These are phyloP conservation scores for Picea mariana DNA, from an alignment of 83 land plant species.

Conservation along the genomic window DNA sequence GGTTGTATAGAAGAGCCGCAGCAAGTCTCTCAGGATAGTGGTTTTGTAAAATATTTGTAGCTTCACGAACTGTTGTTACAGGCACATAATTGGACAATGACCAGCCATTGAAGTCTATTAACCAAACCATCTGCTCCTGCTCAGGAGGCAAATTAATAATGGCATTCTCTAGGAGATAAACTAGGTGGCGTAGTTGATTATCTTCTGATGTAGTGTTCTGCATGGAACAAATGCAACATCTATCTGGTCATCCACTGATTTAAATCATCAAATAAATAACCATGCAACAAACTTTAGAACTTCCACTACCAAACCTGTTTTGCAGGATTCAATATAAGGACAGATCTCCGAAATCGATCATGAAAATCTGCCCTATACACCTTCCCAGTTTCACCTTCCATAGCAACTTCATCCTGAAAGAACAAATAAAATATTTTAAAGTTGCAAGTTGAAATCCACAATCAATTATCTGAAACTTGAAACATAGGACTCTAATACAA, in stretches of 20 bases:
- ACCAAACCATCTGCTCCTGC: conserved; percentile 92
- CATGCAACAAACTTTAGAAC: no score
- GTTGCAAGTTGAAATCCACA: no score
- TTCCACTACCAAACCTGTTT: conserved; percentile 74
- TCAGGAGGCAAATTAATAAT: conserved; percentile 71
- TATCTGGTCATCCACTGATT: background rate
- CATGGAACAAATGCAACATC: conserved; percentile 13
- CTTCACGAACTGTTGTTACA: conserved; percentile 70
- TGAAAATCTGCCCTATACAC: conserved; percentile 72
- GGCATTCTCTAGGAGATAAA: conserved; percentile 84
- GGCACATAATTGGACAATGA: conserved; percentile 58
- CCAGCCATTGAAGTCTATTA: conserved; percentile 87
- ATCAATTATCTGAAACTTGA: no score
- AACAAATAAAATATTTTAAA: no score
- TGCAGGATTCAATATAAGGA: conserved; percentile 75
- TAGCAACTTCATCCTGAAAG: conserved; percentile 69
- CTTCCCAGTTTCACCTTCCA: conserved; percentile 88
- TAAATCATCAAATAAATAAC: background rate
- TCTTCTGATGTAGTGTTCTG: conserved; percentile 80
- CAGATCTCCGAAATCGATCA: conserved; percentile 69
- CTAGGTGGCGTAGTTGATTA: conserved; percentile 69
- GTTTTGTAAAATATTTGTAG: conserved; percentile 57
- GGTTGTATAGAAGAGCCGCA: conserved; percentile 74
- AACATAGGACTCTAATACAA: no score
- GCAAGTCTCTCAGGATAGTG: conserved; percentile 88